Conservation (phyloP, 441 rosid genomes). For the Flueggea neowawraea region DNA sequence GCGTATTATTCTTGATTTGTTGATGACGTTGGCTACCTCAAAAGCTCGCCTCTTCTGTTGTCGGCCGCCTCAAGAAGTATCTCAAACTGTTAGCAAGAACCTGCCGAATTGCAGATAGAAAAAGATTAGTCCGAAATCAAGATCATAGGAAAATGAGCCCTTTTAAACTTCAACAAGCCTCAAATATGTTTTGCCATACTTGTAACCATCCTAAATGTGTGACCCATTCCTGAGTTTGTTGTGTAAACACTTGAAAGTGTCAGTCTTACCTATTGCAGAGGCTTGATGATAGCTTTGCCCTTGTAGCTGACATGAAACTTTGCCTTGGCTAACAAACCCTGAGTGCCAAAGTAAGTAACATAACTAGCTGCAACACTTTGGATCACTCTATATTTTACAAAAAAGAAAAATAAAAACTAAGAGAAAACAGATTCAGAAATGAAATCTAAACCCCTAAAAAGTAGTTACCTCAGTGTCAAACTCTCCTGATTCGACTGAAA, state of each 20-base stretch:
- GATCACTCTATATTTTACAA: too few relatives aligned
- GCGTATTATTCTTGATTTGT: background rate
- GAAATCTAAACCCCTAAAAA: too few relatives aligned
- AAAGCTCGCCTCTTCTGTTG: slow-evolving; percentile 90
- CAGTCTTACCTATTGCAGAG: slow-evolving; percentile 79
- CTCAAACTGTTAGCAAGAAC: slow-evolving; percentile 87
- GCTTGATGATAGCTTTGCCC: slow-evolving; percentile 77
- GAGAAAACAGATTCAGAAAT: too few relatives aligned
- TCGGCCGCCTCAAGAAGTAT: slow-evolving; percentile 92
- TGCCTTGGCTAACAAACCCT: slow-evolving; percentile 97
- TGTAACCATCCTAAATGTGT: too few relatives aligned
- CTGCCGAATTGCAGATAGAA: slow-evolving; percentile 30
- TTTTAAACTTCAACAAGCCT: too few relatives aligned
- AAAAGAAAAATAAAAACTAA: background rate
- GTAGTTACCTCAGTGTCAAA: slow-evolving; percentile 86
- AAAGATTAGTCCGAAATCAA: background rate
- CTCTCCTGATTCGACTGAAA: slow-evolving; percentile 92
- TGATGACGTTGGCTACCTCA: slow-evolving; percentile 29
- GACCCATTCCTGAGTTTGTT: too few relatives aligned
- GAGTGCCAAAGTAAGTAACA: slow-evolving; percentile 1
- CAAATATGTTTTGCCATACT: too few relatives aligned
- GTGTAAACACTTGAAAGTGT: background rate
- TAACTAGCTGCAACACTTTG: too few relatives aligned
- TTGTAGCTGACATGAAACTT: slow-evolving; percentile 93
- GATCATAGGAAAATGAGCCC: background rate